Percentiles rank a stretch among this genome's conserved stretches.
Evolutionary conservation across 2,329 filamentous ascomycete species (phyloP).

Genomic region (Aspergillus sp.): DNA sequence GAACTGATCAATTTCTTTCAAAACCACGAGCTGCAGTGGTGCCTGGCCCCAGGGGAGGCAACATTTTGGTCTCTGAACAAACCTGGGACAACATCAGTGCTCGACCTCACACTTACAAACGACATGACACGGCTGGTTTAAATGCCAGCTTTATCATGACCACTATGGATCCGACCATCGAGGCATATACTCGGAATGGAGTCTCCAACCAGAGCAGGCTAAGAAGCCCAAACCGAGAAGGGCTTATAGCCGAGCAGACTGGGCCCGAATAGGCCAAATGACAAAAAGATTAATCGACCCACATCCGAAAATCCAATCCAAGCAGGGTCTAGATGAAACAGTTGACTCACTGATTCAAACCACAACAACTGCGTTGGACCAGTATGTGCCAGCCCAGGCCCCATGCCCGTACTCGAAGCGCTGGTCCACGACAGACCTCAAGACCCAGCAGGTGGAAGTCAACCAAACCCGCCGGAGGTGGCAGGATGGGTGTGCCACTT

Average conservation of each 20-base stretch:
- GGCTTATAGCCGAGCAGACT: constrained; percentile 15
- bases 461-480: constrained; percentile 21
- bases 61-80: constrained; percentile 10
- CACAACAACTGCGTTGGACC: constrained; percentile 9
- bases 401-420: constrained; percentile 22
- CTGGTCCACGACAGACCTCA: constrained; percentile 26
- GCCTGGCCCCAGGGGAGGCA: constrained; percentile 7
- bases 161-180: constrained; percentile 24
- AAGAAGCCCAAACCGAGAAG: constrained; percentile 7
- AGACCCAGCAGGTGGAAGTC: constrained; percentile 19
- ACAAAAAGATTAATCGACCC: constrained; percentile 5
- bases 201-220: too few species aligned
- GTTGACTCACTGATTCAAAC: constrained; percentile 2
- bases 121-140: constrained; percentile 16
- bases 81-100: constrained; percentile 9
- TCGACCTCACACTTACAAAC: constrained; percentile 20
- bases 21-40: constrained; percentile 10
- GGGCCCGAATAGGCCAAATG: constrained; percentile 5
- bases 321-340: constrained; percentile 6
- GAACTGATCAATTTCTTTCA: constrained; percentile 20
- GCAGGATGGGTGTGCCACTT: constrained; percentile 11
- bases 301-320: constrained; percentile 3
- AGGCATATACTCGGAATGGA: constrained; percentile 21
- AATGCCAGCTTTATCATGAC: constrained; percentile 24
- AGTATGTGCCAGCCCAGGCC: constrained; percentile 7